Percentiles rank a stretch among this genome's conserved stretches.
Conservation (phyloP, 768 basidiomycete genomes). For the Mrakia frigida region DNA sequence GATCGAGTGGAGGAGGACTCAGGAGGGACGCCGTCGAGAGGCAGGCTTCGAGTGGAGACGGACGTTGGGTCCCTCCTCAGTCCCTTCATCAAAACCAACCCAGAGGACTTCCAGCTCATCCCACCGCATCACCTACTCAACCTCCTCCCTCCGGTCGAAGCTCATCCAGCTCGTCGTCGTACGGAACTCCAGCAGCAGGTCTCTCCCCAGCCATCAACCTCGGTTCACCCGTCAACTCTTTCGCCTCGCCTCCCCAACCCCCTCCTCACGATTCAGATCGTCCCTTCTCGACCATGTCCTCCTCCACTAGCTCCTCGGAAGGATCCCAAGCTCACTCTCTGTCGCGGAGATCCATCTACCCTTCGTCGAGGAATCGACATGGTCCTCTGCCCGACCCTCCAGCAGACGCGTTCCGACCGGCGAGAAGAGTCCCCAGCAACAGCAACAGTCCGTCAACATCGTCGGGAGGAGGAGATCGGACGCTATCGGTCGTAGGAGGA, state of each 20-base stretch:
- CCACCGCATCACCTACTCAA: not conserved
- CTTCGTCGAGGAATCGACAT: not conserved
- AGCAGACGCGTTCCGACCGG: slow-evolving; percentile 45
- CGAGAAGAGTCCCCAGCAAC: slow-evolving; percentile 34
- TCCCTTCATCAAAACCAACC: not conserved
- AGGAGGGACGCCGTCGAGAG: slow-evolving; percentile 11
- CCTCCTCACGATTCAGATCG: slow-evolving; percentile 7
- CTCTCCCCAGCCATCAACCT: slow-evolving; percentile 18
- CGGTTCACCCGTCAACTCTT: not conserved
- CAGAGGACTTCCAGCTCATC: not conserved
- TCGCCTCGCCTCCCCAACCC: not conserved
- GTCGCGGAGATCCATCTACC: not conserved
- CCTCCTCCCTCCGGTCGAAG: slow-evolving; percentile 8
- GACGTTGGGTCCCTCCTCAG: slow-evolving; percentile 18
- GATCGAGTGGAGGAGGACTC: slow-evolving; percentile 4
- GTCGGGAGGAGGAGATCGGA: not conserved
- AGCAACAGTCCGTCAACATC: not conserved
- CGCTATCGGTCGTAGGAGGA: not conserved
- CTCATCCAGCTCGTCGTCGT: not conserved
- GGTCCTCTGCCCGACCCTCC: slow-evolving; percentile 41
- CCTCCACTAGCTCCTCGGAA: not conserved
- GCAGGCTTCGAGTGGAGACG: not conserved
- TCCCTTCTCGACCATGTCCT: slow-evolving; percentile 10
- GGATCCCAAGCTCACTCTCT: not conserved
- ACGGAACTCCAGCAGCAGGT: not conserved